Evolutionary conservation across 306 rosid species (phyloP).

Genomic region (Corylus americana): DNA sequence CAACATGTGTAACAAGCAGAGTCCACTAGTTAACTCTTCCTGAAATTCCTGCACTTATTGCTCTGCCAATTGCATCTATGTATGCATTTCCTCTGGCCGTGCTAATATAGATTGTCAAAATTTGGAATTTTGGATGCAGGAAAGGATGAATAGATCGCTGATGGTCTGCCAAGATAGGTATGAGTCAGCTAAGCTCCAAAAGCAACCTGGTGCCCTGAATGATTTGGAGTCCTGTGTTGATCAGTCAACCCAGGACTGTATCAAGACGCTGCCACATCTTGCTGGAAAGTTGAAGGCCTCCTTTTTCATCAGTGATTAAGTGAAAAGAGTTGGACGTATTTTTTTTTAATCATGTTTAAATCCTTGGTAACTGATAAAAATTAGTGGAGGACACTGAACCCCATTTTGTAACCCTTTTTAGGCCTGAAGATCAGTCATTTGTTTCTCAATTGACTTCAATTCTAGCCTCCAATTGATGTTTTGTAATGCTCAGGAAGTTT

Average conservation of each 20-base stretch:
- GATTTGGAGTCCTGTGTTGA: slow-evolving; percentile 80
- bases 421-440: background rate
- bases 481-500: background rate
- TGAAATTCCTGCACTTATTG: background rate
- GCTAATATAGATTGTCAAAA: background rate
- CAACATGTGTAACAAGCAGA: background rate
- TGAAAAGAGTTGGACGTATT: background rate
- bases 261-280: slow-evolving; percentile 63
- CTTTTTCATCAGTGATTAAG: slow-evolving; percentile 41
- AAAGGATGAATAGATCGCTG: slow-evolving; percentile 75
- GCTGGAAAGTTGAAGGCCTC: slow-evolving; percentile 63
- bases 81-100: background rate
- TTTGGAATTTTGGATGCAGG: slow-evolving; percentile 52
- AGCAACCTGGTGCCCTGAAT: slow-evolving; percentile 45
- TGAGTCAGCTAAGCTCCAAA: slow-evolving; percentile 77
- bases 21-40: background rate
- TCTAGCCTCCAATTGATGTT: background rate
- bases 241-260: slow-evolving; percentile 67
- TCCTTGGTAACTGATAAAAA: slow-evolving; percentile 12
- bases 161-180: slow-evolving; percentile 95
- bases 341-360: background rate
- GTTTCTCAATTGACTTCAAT: background rate
- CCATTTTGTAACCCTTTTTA: background rate
- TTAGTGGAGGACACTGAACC: slow-evolving; percentile 10
- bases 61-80: background rate